These are phyloP conservation scores for Apiospora pterosperma DNA, from an alignment of 2,329 filamentous ascomycete genomes.

Conservation along the genomic window DNA sequence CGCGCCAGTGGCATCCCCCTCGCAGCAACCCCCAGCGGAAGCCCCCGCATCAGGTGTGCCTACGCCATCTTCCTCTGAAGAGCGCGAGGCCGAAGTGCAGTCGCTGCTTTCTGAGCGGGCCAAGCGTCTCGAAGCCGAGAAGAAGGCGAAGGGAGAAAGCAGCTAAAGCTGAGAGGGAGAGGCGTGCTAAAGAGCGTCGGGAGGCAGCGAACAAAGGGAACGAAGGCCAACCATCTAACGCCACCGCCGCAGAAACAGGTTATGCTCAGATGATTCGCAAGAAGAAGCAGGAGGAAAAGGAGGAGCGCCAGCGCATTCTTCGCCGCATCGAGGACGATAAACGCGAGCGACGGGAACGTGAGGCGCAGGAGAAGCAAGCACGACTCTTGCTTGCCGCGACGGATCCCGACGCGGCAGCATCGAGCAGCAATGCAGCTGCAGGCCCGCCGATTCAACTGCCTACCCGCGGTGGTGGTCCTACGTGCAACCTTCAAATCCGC, in stretches of 20 bases:
- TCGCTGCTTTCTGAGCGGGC: constrained; percentile 49
- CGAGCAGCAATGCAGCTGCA: constrained; percentile 1
- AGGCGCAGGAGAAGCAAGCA: constrained; percentile 43
- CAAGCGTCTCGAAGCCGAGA: constrained; percentile 41
- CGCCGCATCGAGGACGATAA: constrained; percentile 76
- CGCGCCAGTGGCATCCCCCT: background rate
- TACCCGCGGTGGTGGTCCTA: constrained; percentile 16
- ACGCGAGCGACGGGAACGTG: constrained; percentile 57
- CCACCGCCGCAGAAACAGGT: constrained; percentile 34
- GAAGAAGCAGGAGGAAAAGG: constrained; percentile 60
- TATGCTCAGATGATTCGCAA: constrained; percentile 57
- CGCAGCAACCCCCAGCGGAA: background rate
- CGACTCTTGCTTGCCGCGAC: constrained; percentile 20
- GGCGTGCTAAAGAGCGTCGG: constrained; percentile 31
- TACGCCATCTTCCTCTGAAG: background rate
- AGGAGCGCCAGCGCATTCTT: constrained; percentile 69
- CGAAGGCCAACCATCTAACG: constrained; percentile 20
- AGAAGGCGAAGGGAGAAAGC: constrained; percentile 48
- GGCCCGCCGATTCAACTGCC: constrained; percentile 16
- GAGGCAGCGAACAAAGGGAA: constrained; percentile 36
- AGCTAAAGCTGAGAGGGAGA: constrained; percentile 44
- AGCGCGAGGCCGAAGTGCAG: constrained; percentile 19
- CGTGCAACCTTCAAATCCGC: constrained; percentile 70
- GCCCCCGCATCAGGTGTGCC: background rate
- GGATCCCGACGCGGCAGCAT: constrained; percentile 18